Evolutionary conservation across 352 stramenopile species (phyloP), one percentile per base, ranked within the genome.

Genomic region (Globisporangium paddicum): DNA sequence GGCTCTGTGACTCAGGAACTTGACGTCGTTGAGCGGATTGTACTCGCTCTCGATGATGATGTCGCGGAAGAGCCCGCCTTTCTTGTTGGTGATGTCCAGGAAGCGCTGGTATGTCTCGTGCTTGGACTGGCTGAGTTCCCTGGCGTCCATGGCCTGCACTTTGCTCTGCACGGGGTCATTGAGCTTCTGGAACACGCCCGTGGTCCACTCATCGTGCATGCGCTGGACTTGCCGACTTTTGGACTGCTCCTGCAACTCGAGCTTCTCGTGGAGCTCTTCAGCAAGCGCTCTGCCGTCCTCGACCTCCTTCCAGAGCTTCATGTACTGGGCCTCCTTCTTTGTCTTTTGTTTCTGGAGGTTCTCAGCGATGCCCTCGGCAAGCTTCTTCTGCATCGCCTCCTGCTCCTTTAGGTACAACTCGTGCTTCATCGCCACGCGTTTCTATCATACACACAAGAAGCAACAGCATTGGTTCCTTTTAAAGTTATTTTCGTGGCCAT

Each of bases 41-140:
- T 92, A 92, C 66, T 92, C 79, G 67, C 78, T 92, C 54, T 90
- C 79, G 49, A 90, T 92, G 62, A 90, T 92, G 58, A 92, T 92
- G 55, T 92, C 82, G 52, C 82, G 82, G 47, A 89, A 92, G 55
- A 92, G 68, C 9, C 78, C 79, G 8, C 77, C 79, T 55, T 90
- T 90, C 65, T 90, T 90, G 70, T 90, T 89, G 46, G 78, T 88
- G 63, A 87, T 87, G 59, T 90, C 80, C 11, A 92, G 65, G 54
- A 90, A 92, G 49, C 79, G 82, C 60, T 88, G 76, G 53, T 92
- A 90, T 30, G 73, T 71, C 59, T 84, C 70, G 46, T 81, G 71
- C 54, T 88, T 86, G 32, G 75, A 70, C 44, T 57, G 28, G 38
- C 70, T 78, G 6, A 86, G 64, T 18, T 65, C 50, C 16, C 67